A percentile compares a stretch with the other conserved stretches of the same genome.
phyloP scores from a whole-genome alignment of 257 asterid genomes.

The Apocynum venetum region DNA sequence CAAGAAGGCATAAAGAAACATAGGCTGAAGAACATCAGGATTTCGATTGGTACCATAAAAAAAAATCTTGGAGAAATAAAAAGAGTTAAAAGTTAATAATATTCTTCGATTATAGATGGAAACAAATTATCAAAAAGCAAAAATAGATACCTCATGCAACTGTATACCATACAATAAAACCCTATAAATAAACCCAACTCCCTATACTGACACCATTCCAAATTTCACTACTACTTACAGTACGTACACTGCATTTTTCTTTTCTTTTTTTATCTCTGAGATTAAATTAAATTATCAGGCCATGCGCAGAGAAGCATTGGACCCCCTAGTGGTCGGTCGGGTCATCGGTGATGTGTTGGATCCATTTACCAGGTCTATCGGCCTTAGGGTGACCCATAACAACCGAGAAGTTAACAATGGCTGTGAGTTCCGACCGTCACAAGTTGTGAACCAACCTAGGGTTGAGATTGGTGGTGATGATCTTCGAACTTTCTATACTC shows the following conservation, averaged over 20 bases:
- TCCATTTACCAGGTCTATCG: conserved; percentile 46
- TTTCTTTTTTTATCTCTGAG: not conserved
- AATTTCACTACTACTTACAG: no score
- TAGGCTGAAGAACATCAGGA: not conserved
- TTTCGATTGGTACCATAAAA: not conserved
- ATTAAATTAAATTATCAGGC: no score
- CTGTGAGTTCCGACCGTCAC: conserved; percentile 62
- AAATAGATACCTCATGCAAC: not conserved
- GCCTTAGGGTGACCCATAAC: conserved; percentile 36
- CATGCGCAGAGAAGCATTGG: conserved; percentile 49
- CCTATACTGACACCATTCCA: no score
- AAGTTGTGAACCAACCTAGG: conserved; percentile 54
- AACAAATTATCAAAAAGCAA: not conserved
- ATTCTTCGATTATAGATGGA: no score
- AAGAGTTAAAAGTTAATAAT: not conserved
- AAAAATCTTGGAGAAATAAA: not conserved
- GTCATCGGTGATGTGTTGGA: conserved; percentile 70
- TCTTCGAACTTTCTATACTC: conserved; percentile 60
- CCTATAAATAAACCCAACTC: no score
- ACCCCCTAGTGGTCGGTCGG: conserved; percentile 60
- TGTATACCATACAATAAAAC: no score
- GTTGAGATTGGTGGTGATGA: conserved; percentile 69
- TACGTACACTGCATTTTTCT: no score
- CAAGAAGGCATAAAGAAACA: not conserved
- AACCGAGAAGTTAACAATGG: conserved; percentile 49